These are phyloP conservation scores for Lachnellula hyalina DNA, from an alignment of 2,329 filamentous ascomycete genomes.

Conservation along the genomic window DNA sequence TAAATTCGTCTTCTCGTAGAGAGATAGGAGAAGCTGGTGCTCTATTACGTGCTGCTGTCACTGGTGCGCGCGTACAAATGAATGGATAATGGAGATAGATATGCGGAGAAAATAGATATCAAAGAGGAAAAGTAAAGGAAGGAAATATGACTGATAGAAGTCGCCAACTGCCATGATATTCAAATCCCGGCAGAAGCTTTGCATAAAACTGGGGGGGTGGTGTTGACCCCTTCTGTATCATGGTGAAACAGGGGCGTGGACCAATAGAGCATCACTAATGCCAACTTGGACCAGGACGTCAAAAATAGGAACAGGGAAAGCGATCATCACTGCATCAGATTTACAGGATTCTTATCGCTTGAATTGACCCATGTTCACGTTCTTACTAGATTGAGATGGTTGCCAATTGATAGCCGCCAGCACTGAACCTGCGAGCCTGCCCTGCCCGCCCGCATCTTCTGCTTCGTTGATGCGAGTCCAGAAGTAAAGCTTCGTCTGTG, in stretches of 20 bases:
- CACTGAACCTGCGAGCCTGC: not conserved
- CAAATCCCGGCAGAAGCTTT: constrained; percentile 14
- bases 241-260: constrained; percentile 14
- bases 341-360: not conserved
- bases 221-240: constrained; percentile 18
- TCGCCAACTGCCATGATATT: constrained; percentile 21
- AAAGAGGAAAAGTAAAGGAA: constrained; percentile 2
- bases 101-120: constrained; percentile 1
- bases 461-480: not conserved
- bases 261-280: not conserved
- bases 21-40: constrained; percentile 1
- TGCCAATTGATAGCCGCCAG: not conserved
- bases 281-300: not conserved
- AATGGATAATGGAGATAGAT: constrained; percentile 9
- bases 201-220: constrained; percentile 16
- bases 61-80: constrained; percentile 20
- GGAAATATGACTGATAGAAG: constrained; percentile 8
- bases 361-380: not conserved
- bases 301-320: not conserved
- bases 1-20: constrained; percentile 2
- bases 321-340: no score
- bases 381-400: not conserved
- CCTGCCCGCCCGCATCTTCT: no score
- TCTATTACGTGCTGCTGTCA: constrained; percentile 13
- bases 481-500: not conserved